Evolutionary conservation across 1,284 basidiomycete species (phyloP).

Genomic region (Vanrija pseudolonga): DNA sequence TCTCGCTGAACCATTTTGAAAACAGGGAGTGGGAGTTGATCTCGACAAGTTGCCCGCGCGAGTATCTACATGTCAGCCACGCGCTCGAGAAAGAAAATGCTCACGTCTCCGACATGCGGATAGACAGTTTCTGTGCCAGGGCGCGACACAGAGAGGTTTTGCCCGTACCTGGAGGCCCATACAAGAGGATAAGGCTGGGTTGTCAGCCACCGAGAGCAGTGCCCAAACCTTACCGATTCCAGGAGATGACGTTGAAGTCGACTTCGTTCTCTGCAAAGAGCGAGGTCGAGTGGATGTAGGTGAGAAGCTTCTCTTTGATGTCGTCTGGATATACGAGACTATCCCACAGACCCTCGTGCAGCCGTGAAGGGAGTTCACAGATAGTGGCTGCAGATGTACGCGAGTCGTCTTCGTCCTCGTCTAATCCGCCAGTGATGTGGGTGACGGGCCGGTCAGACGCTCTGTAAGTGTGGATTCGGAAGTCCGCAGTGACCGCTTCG

Average conservation of each 20-base stretch:
- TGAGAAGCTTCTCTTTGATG: conserved; percentile 81
- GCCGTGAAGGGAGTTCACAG: conserved; percentile 73
- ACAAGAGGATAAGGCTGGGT: conserved; percentile 72
- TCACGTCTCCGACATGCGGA: conserved; percentile 77
- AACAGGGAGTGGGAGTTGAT: conserved; percentile 97
- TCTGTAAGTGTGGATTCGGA: conserved; percentile 85
- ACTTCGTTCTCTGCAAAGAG: conserved; percentile 83
- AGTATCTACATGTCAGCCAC: conserved; percentile 58
- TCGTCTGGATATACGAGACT: conserved; percentile 85
- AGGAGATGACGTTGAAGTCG: conserved; percentile 87
- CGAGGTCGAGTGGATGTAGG: conserved; percentile 91
- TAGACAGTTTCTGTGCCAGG: conserved; percentile 90
- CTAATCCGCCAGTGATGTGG: conserved; percentile 50
- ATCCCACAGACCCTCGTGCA: conserved; percentile 83
- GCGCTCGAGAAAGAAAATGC: conserved; percentile 14
- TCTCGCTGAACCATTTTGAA: conserved; percentile 97
- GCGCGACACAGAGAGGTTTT: conserved; percentile 95
- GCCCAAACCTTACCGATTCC: conserved; percentile 65
- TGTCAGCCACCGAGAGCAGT: background rate
- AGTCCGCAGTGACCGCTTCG: conserved; percentile 28
- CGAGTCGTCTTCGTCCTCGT: conserved; percentile 63
- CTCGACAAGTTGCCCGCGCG: conserved; percentile 81
- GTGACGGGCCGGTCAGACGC: conserved; percentile 68
- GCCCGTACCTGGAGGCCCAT: conserved; percentile 96
- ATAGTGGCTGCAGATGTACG: conserved; percentile 81